Evolutionary conservation across 352 stramenopile genomes (phyloP), one percentile per base, ranked within the genome.

Genomic region (Phytophthora pisi): DNA sequence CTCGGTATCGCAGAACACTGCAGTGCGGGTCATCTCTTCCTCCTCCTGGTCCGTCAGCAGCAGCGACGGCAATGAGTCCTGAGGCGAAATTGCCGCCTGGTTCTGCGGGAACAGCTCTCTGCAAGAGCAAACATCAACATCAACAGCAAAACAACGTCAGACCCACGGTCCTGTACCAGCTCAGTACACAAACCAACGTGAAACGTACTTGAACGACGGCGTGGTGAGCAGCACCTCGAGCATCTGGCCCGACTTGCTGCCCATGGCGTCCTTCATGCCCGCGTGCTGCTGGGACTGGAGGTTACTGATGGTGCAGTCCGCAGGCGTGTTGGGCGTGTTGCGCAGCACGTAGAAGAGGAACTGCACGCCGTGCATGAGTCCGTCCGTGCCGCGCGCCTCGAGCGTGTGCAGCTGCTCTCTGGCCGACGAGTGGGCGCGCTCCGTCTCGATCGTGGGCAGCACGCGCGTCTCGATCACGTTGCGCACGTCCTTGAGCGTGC

Each of bases 311-410:
- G 87, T 95, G 42, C 87, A 95, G 61, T 95, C 87, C 0, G 75
- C 86, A 0, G 87, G 87, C 4, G 87, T 93, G 72, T 95, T 95
- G 13, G 87, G 77, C 31, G 87, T 93, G 56, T 95, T 95, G 0
- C 87, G 76, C 24, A 95, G 72, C 61, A 95, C 87, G 57, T 95
- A 95, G 42, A 95, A 95, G 24, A 95, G 69, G 57, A 95, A 95
- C 67, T 95, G 87, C 46, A 95, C 85, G 38, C 87, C 87, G 58
- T 95, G 87, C 84, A 95, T 92, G 24, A 95, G 79, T 31, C 84
- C 87, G 57, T 93, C 85, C 11, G 83, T 92, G 45, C 85, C 87
- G 30, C 86, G 74, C 4, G 85, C 87, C 69, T 95, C 87, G 11
- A 95, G 49, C 20, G 83, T 91, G 58, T 92, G 83, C 1, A 95